A percentile compares a stretch with the other conserved stretches of the same genome.
Conservation (phyloP, 2,329 filamentous ascomycete species). For the Fusarium globosum region DNA sequence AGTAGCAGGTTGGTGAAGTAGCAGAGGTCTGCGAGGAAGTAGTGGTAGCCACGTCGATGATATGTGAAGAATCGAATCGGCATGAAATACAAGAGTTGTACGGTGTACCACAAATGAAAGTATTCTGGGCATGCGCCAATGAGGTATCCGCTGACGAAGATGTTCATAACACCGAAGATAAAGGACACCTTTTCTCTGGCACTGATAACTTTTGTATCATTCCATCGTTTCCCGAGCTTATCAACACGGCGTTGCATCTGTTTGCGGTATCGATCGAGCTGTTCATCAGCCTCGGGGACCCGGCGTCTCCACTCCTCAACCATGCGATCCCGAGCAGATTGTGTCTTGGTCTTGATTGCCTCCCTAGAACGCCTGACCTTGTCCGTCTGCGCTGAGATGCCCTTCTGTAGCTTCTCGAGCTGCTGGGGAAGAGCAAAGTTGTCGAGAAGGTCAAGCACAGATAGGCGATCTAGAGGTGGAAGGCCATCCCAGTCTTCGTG, state of each 20-base stretch:
- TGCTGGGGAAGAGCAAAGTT: slow-evolving; percentile 92
- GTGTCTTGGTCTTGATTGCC: slow-evolving; percentile 78
- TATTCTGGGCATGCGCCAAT: slow-evolving; percentile 86
- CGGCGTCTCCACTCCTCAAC: slow-evolving; percentile 93
- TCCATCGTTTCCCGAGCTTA: slow-evolving; percentile 85
- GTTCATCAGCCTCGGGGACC: slow-evolving; percentile 88
- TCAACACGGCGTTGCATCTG: slow-evolving; percentile 92
- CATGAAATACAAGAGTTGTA: slow-evolving; percentile 93
- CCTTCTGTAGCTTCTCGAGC: slow-evolving; percentile 88
- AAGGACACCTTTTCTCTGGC: slow-evolving; percentile 94
- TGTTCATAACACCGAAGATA: slow-evolving; percentile 95
- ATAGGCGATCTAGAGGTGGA: slow-evolving; percentile 88
- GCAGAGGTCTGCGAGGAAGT: slow-evolving; percentile 96
- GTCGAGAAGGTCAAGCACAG: slow-evolving; percentile 92
- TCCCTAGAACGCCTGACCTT: slow-evolving; percentile 87
- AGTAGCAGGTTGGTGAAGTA: slow-evolving; percentile 96
- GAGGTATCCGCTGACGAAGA: slow-evolving; percentile 95
- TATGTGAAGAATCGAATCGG: slow-evolving; percentile 94
- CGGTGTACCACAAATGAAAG: slow-evolving; percentile 94
- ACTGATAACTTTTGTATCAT: slow-evolving; percentile 88
- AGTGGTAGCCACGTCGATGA: slow-evolving; percentile 91
- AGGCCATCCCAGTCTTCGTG: slow-evolving; percentile 90
- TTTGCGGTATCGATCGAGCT: slow-evolving; percentile 88
- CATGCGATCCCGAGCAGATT: slow-evolving; percentile 86
- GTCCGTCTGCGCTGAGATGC: slow-evolving; percentile 83